Conservation (phyloP, 148 eudicot species). For the Agrostemma githago region DNA sequence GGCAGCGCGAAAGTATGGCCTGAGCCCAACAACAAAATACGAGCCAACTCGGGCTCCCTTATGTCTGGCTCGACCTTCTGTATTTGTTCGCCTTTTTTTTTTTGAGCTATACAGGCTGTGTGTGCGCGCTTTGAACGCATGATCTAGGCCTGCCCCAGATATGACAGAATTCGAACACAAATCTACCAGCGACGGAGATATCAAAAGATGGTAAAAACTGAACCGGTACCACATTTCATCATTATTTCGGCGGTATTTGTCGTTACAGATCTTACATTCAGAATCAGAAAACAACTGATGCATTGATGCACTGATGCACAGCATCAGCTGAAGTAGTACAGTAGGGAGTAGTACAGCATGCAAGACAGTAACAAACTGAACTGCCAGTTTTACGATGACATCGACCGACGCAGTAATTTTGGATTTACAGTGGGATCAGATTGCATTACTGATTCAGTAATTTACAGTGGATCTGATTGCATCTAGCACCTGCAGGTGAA, state of each 20-base stretch:
- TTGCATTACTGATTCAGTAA: conserved; percentile 30
- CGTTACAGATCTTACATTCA: neutral
- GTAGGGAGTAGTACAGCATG: neutral
- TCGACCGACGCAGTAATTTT: neutral
- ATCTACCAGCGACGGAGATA: no score
- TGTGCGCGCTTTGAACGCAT: no score
- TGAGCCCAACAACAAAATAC: no score
- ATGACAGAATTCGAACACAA: no score
- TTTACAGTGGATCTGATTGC: conserved; percentile 77
- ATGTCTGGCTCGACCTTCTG: no score
- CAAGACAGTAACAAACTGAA: neutral
- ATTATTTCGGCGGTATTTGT: neutral
- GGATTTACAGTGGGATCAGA: neutral
- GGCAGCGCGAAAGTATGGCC: no score
- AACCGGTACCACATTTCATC: neutral
- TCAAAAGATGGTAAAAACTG: neutral
- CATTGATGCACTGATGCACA: neutral
- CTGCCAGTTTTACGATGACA: neutral
- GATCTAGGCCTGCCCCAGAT: no score
- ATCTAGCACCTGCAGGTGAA: conserved; percentile 64
- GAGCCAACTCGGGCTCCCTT: no score
- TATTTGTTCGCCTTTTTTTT: no score
- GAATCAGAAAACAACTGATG: neutral
- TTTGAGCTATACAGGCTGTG: no score
- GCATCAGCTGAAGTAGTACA: neutral